A percentile compares a stretch with the other conserved stretches of the same genome.
Conservation (phyloP, 805 yeast species). For the Starmera quercuum region DNA sequence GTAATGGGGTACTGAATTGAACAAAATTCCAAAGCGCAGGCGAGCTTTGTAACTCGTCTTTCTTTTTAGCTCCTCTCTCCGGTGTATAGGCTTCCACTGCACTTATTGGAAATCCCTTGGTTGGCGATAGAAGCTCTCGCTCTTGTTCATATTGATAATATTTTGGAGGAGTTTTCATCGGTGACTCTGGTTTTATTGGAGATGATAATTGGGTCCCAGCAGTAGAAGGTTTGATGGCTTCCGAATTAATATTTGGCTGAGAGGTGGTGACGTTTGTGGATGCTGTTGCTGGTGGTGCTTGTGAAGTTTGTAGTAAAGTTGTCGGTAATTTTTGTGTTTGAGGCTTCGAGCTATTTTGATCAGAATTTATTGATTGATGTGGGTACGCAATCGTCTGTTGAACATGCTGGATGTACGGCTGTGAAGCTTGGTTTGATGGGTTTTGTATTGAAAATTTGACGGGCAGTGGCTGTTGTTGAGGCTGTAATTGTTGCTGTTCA, state of each 20-base stretch:
- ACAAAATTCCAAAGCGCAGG: slow-evolving; percentile 95
- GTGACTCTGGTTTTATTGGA: slow-evolving; percentile 6
- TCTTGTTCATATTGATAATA: slow-evolving; percentile 5
- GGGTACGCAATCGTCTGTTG: slow-evolving; percentile 2
- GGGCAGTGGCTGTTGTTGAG: not conserved
- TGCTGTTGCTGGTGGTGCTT: slow-evolving; percentile 1
- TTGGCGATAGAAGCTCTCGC: slow-evolving; percentile 22
- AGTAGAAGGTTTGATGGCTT: not conserved
- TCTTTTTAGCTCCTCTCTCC: slow-evolving; percentile 36
- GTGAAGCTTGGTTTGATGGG: slow-evolving; percentile 1
- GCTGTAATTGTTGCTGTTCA: slow-evolving; percentile 2
- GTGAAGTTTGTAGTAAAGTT: not conserved
- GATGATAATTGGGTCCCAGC: slow-evolving; percentile 9
- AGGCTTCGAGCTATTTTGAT: slow-evolving; percentile 2
- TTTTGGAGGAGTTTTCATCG: slow-evolving; percentile 7
- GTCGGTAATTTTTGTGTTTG: not conserved
- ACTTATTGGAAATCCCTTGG: slow-evolving; percentile 36
- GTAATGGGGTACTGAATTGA: slow-evolving; percentile 50
- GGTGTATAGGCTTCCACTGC: slow-evolving; percentile 63
- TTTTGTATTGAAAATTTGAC: slow-evolving; percentile 4
- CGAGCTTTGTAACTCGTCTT: slow-evolving; percentile 32
- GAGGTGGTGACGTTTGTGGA: slow-evolving; percentile 3
- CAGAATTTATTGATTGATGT: slow-evolving; percentile 2
- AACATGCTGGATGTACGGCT: slow-evolving; percentile 6
- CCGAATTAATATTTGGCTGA: slow-evolving; percentile 1